Conservation (phyloP, 1,284 basidiomycete species). For the Uromyces viciae-fabae region DNA sequence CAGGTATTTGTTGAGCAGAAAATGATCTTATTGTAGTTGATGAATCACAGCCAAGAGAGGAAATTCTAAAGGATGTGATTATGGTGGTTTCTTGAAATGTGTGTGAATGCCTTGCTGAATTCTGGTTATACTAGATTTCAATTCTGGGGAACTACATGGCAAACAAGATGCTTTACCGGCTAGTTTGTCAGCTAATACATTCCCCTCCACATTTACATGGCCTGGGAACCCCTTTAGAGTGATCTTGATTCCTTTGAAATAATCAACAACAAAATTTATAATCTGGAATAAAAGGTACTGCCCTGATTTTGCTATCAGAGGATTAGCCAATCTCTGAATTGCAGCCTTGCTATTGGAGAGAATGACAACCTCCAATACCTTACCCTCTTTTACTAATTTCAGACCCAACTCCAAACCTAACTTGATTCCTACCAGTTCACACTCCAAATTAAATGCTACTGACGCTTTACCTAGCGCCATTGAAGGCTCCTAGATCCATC, state of each 20-base stretch:
- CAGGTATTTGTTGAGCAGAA: no score
- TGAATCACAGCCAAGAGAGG: no score
- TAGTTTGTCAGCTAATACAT: not conserved
- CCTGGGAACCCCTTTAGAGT: not conserved
- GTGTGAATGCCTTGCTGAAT: no score
- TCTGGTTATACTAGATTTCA: no score
- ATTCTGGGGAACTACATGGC: no score
- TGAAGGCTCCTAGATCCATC: no score
- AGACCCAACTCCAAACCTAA: not conserved
- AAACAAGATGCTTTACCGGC: not conserved
- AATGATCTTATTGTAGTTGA: no score
- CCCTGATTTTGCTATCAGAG: not conserved
- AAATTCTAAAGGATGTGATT: no score
- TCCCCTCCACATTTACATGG: not conserved
- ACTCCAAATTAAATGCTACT: not conserved
- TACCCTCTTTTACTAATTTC: not conserved
- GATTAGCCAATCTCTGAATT: not conserved
- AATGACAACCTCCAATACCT: not conserved
- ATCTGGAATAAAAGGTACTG: not conserved
- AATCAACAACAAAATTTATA: not conserved
- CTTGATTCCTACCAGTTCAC: not conserved
- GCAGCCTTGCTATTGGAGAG: not conserved
- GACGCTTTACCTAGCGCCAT: no score
- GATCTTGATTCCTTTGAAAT: not conserved
- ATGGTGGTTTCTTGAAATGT: no score